A percentile compares a stretch with the other conserved stretches of the same genome.
phyloP scores from a whole-genome alignment of 345 rosid species.

The Carallia pectinifolia region DNA sequence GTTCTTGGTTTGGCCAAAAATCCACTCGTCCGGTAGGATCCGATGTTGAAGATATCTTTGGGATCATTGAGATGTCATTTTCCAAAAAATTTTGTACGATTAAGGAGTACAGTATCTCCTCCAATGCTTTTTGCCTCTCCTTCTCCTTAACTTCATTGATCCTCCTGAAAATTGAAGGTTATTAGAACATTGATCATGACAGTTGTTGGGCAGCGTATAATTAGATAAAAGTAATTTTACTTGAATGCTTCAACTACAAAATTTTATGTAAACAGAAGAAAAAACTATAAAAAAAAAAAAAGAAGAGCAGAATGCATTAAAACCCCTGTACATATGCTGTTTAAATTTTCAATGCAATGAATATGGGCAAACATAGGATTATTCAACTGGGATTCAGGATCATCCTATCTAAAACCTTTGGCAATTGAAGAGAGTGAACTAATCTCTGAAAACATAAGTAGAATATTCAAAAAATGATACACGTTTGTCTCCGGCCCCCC shows the following conservation, averaged over 20 bases:
- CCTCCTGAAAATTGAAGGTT: conserved; percentile 47
- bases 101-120: conserved; percentile 83
- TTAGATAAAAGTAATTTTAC: not conserved
- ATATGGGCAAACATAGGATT: not conserved
- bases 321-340: no score
- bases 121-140: conserved; percentile 58
- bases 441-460: not conserved
- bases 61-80: conserved; percentile 67
- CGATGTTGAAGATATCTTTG: conserved; percentile 57
- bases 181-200: conserved; percentile 1
- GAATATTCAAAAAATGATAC: not conserved
- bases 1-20: conserved; percentile 94
- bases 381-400: not conserved
- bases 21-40: conserved; percentile 81
- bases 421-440: not conserved
- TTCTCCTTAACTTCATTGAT: conserved; percentile 85
- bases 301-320: no score
- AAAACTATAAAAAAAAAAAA: not conserved
- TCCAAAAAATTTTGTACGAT: conserved; percentile 73
- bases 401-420: not conserved
- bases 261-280: not conserved
- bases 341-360: no score
- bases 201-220: not conserved
- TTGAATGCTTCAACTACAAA: not conserved
- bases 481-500: not conserved